Conservation (phyloP, 345 rosid species). For the Eucalyptus erythrocorys region DNA sequence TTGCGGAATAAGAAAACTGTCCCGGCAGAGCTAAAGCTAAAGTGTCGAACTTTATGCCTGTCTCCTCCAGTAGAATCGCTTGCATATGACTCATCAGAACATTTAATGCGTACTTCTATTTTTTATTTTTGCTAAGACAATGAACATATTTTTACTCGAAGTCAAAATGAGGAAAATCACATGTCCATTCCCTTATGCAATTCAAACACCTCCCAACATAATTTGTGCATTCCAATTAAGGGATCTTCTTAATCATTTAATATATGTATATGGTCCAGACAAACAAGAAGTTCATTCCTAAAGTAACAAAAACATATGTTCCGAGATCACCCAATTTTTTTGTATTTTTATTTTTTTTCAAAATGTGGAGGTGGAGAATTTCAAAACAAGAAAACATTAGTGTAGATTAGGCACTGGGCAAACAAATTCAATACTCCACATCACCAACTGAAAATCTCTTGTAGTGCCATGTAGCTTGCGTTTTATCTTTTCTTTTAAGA, state of each 20-base stretch:
- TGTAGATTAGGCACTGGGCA: not conserved
- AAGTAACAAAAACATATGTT: not conserved
- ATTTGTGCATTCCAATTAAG: not conserved
- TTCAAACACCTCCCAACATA: not conserved
- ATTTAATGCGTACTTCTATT: not conserved
- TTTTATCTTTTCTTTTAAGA: not conserved
- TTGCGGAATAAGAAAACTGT: not conserved
- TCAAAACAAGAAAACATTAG: not conserved
- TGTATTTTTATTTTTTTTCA: accelerated
- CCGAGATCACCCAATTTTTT: not conserved
- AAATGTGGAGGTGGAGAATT: not conserved
- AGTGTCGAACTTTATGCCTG: not conserved
- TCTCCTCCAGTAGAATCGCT: not conserved
- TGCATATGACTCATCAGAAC: not conserved
- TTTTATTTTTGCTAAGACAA: not conserved
- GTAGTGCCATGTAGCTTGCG: not conserved
- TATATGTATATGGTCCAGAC: not conserved
- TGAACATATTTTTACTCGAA: not conserved
- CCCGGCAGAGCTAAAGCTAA: not conserved
- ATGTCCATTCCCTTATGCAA: not conserved
- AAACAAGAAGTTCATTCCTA: not conserved
- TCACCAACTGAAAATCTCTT: not conserved
- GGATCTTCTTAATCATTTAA: not conserved
- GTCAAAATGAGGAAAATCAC: not conserved
- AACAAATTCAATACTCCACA: not conserved